phyloP scores from a whole-genome alignment of 768 basidiomycete genomes.

The Hortiboletus campestris region DNA sequence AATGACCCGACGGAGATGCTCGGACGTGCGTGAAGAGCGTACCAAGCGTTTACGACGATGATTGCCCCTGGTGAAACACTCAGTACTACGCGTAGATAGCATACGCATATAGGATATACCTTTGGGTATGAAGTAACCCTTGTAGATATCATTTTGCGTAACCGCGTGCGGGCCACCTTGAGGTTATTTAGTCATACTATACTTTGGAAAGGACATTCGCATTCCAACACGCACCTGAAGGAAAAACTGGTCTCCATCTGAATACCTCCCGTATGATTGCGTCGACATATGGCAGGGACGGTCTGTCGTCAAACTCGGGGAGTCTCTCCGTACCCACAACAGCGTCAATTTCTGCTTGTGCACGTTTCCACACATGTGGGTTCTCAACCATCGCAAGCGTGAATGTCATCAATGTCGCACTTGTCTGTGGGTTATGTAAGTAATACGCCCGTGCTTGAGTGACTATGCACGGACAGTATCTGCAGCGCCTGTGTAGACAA shows the following conservation, averaged over 20 bases:
- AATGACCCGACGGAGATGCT: no score
- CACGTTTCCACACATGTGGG: constrained; percentile 12
- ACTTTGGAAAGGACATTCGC: no score
- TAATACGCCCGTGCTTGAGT: no score
- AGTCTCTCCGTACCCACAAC: constrained; percentile 1
- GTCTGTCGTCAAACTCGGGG: constrained; percentile 6
- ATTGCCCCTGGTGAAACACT: no score
- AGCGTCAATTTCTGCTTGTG: constrained; percentile 9
- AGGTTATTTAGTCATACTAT: no score
- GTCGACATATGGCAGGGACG: constrained; percentile 5
- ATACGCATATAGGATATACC: constrained; percentile 23
- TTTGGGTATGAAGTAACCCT: constrained; percentile 49
- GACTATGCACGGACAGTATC: no score
- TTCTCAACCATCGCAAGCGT: constrained; percentile 10
- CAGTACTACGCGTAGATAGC: no score
- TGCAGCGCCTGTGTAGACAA: no score
- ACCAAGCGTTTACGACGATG: no score
- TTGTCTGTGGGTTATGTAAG: no score
- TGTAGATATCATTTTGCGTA: constrained; percentile 39
- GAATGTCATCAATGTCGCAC: neutral
- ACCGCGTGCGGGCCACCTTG: constrained; percentile 19
- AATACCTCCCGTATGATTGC: constrained; percentile 7
- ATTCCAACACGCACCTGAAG: neutral
- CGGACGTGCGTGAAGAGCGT: no score
- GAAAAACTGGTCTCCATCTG: constrained; percentile 5